A percentile compares a stretch with the other conserved stretches of the same genome.
phyloP scores from a whole-genome alignment of 169 alveolate species.

The Plasmodium relictum region DNA sequence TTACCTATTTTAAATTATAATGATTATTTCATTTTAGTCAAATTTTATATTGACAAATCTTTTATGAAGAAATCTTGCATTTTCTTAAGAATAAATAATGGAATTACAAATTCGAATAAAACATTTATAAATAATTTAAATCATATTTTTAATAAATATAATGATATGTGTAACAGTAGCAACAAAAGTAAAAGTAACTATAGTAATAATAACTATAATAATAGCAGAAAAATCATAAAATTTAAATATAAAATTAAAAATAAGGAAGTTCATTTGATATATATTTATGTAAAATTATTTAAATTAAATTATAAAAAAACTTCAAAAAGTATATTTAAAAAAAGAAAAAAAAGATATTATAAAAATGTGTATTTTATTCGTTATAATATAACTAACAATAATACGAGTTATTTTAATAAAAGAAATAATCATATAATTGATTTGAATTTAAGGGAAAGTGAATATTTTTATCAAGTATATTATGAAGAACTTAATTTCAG shows the following conservation, averaged over 20 bases:
- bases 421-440: background rate
- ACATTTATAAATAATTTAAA: background rate
- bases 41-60: background rate
- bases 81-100: background rate
- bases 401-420: background rate
- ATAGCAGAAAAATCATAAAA: background rate
- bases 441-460: background rate
- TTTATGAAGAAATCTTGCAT: background rate
- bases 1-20: background rate
- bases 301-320: background rate
- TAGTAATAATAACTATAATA: background rate
- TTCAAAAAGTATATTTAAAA: background rate
- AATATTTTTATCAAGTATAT: background rate
- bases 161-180: background rate
- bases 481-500: background rate
- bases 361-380: background rate
- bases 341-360: background rate
- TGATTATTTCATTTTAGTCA: background rate
- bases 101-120: constrained; percentile 5
- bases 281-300: background rate
- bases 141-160: background rate
- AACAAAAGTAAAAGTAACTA: background rate
- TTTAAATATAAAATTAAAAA: background rate
- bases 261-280: background rate
- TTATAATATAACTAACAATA: background rate